phyloP scores from a whole-genome alignment of 768 basidiomycete genomes.

The Russula lepida region DNA sequence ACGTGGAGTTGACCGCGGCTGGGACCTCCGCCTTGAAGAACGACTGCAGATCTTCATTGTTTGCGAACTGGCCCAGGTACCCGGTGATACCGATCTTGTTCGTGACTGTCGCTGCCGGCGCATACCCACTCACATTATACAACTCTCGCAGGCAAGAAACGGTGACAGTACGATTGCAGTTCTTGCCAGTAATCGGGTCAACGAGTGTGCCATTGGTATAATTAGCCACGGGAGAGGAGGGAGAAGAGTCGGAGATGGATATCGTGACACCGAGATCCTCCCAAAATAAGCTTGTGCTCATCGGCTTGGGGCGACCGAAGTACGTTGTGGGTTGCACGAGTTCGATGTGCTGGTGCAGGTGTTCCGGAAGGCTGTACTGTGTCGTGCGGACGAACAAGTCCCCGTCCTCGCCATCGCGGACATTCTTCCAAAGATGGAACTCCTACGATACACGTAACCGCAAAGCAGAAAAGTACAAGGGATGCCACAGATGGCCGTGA shows the following conservation, averaged over 20 bases:
- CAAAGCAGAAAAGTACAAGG: background rate
- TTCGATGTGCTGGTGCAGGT: constrained; percentile 53
- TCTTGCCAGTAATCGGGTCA: constrained; percentile 26
- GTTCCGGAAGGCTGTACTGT: constrained; percentile 54
- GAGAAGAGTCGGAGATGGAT: background rate
- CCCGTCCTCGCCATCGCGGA: constrained; percentile 36
- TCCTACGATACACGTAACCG: constrained; percentile 32
- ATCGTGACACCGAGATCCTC: background rate
- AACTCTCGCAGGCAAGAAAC: constrained; percentile 28
- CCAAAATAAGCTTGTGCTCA: constrained; percentile 34
- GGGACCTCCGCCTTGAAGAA: constrained; percentile 18
- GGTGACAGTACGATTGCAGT: constrained; percentile 30
- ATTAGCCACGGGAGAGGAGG: background rate
- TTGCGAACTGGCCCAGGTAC: constrained; percentile 31
- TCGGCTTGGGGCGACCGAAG: constrained; percentile 43
- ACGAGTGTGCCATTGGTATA: background rate
- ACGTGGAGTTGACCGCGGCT: constrained; percentile 15
- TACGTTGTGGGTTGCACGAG: constrained; percentile 66
- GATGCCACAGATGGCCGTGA: background rate
- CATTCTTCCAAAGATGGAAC: constrained; percentile 55
- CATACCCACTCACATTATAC: constrained; percentile 29
- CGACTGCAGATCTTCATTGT: constrained; percentile 17
- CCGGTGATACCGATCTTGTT: constrained; percentile 31
- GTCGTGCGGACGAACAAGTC: constrained; percentile 45
- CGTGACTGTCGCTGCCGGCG: constrained; percentile 14